These are phyloP conservation scores for Haberlea rhodopensis DNA, from an alignment of 257 asterid genomes.

Conservation along the genomic window DNA sequence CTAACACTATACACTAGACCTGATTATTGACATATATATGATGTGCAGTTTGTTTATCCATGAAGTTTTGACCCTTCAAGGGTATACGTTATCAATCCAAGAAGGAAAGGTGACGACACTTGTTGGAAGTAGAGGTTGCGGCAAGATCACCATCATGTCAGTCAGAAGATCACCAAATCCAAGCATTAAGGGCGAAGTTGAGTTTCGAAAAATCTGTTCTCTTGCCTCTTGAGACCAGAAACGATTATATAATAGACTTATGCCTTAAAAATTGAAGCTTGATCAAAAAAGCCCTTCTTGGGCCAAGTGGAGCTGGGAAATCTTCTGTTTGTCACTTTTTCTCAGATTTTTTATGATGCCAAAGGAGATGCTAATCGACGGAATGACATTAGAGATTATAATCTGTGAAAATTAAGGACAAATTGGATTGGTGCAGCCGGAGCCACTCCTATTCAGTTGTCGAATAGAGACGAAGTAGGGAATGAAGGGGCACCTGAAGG, in stretches of 20 bases:
- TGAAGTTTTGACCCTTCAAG: slow-evolving; percentile 59
- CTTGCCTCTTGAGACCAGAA: slow-evolving; percentile 61
- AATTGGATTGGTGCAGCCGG: slow-evolving; percentile 77
- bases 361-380: slow-evolving; percentile 49
- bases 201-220: slow-evolving; percentile 49
- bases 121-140: slow-evolving; percentile 79
- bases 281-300: slow-evolving; percentile 67
- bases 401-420: slow-evolving; percentile 50
- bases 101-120: slow-evolving; percentile 77
- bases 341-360: slow-evolving; percentile 63
- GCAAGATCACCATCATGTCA: slow-evolving; percentile 83
- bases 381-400: slow-evolving; percentile 43
- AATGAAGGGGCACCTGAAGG: slow-evolving; percentile 68
- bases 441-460: slow-evolving; percentile 71
- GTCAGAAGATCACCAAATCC: slow-evolving; percentile 43
- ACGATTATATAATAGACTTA: slow-evolving; percentile 52
- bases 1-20: slow-evolving; percentile 42
- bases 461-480: slow-evolving; percentile 67
- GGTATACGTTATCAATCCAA: slow-evolving; percentile 73
- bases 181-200: slow-evolving; percentile 53
- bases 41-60: slow-evolving; percentile 70
- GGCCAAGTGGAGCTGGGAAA: slow-evolving; percentile 78
- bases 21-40: slow-evolving; percentile 42
- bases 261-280: slow-evolving; percentile 57
- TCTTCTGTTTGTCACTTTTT: slow-evolving; percentile 62